These are phyloP conservation scores for Diaporthe citriasiana DNA, from an alignment of 2,329 filamentous ascomycete genomes.

Conservation along the genomic window DNA sequence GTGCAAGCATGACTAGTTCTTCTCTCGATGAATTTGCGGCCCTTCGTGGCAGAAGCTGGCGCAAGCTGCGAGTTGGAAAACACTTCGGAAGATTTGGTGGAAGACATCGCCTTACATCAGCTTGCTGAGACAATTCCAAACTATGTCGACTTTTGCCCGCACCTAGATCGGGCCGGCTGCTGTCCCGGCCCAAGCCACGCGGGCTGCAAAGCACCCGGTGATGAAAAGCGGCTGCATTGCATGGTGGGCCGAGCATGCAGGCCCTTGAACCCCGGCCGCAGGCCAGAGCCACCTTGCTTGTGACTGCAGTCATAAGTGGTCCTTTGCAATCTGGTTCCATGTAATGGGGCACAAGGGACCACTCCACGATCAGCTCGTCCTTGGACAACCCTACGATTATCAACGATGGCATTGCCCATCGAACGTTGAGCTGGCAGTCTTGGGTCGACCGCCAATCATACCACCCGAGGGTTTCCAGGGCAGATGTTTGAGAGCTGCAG, in stretches of 20 bases:
- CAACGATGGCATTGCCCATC: neutral
- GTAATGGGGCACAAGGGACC: neutral
- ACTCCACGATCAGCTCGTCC: neutral
- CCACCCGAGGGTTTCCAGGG: neutral
- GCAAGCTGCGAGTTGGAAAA: neutral
- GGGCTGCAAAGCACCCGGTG: slow-evolving; percentile 22
- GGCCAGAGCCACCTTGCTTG: slow-evolving; percentile 10
- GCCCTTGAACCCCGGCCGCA: neutral
- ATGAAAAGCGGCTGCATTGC: slow-evolving; percentile 24
- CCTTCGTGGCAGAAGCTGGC: neutral
- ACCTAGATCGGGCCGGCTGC: slow-evolving; percentile 7
- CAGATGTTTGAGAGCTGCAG: neutral
- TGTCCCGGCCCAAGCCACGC: slow-evolving; percentile 29
- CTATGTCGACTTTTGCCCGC: neutral
- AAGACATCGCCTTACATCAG: neutral
- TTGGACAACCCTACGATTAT: neutral
- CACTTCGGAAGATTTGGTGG: neutral
- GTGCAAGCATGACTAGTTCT: neutral
- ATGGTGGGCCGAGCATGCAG: slow-evolving; percentile 29
- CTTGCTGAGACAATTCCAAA: neutral
- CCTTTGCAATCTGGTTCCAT: neutral
- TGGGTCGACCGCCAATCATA: neutral
- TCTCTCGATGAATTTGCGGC: neutral
- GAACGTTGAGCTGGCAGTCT: neutral
- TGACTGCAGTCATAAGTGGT: neutral